Evolutionary conservation across 306 rosid genomes (phyloP), one percentile per base, ranked within the genome.

Genomic region (Erythrophleum fordii): DNA sequence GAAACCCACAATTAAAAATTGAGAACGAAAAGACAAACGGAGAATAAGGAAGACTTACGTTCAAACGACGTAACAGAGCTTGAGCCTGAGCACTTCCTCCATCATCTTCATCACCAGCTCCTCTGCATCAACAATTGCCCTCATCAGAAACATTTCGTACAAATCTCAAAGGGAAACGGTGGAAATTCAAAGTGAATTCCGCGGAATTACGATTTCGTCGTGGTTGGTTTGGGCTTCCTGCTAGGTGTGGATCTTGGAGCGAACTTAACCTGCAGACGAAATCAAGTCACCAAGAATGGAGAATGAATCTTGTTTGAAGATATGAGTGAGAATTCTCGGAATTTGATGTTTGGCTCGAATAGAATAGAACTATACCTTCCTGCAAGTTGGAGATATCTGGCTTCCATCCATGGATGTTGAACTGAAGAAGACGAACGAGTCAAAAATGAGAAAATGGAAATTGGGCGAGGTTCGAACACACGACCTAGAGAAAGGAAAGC

Each of bases 241-340:
- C 83, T 84, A 20, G 81, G 77, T 26, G 77, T 59, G 51, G 85
- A 55, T 83, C 62, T 91, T 41, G 98, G 98, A 9, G 73, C 7
- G 80, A 80, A 94, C 82, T 79, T 92, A 1, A 29, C 26, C 96
- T 89, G 89, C 41, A 65, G 7, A 78, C 4, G 56, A 31, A 81
- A 42, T 45, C 35, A 25, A 35, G 42, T 42, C 46, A 37, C 13
- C 8, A 5, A 20, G 53, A 59, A 8, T 39, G 10, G 1, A 8
- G 51, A 61, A 53, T 39, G 11, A 35, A 13, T 53, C 44, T 7
- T 8, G 5, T 75, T 71, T 12, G 18, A n/a, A 10, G 37, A 49
- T 3, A 45, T 14, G 12, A 59, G 23, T 25, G 52, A 35, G 28
- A 49, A 14, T 16, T 64, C 34, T n/a, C 11, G 42, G 51, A 34